Base-by-base conservation (phyloP, 495 filamentous ascomycete species). In the Daldinia bambusicola region DNA sequence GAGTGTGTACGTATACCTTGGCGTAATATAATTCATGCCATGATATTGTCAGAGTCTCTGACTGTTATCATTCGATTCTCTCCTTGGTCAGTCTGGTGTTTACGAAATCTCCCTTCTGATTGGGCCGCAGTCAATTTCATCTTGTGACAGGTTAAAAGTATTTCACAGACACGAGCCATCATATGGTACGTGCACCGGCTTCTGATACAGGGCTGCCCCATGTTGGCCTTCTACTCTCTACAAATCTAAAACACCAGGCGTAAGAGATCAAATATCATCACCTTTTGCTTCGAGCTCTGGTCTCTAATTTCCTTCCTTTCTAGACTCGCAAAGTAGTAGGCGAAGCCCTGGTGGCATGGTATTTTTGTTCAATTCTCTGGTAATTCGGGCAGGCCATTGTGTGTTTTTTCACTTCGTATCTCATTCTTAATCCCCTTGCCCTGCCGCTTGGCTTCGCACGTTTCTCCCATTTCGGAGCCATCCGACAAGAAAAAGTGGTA, bases 201-300 rank as follows among this genome's bases (percentile, higher is more conserved):
- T 31, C 20, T 65, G 67, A 67, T 58, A 45, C 55, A 60, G 30
- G 50, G 50, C 62, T 16, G 26, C 43, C 70, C 71, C 62, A 34
- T 66, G 61, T 51, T 43, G 31, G 2, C 26, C 37, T 37, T 37
- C 18, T 52, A 40, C 59, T 67, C 79, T 58, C 71, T 75, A 79
- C 79, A 67, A 72, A 67, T 71, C 76, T 81, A 77, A 82, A 82
- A 82, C 80, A 62, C 68, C 74, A 77, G 61, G 51, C 69, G 80
- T 81, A 74, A 71, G 76, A 74, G 76, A 80, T 68, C 57, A 67
- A 59, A 58, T 63, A 76, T 80, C 80, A 63, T 67, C 63, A 16
- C 43, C 57, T 52, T 20, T 20, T 52, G 52, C 66, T 43, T 62
- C 61, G 55, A 53, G 62, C 62, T 43, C 34, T 36, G 3, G 26